A percentile compares a stretch with the other conserved stretches of the same genome.
Conservation (phyloP, 2,329 filamentous ascomycete genomes). For the Chrysosporium keratinophilum region DNA sequence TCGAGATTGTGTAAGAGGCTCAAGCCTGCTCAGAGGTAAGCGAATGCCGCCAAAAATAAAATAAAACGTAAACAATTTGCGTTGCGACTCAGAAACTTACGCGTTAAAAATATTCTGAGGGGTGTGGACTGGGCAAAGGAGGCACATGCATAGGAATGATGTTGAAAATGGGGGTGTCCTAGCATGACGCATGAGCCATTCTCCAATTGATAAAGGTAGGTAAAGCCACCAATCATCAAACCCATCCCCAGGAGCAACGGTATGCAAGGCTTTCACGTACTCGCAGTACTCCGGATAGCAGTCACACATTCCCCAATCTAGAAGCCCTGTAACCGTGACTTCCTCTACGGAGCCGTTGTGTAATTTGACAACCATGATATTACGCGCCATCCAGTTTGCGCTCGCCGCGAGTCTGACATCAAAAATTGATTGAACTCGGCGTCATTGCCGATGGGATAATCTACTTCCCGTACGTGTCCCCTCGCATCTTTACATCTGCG, state of each 20-base stretch:
- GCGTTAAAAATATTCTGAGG: too few relatives aligned
- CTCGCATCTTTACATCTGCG: conserved; percentile 17
- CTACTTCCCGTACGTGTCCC: conserved; percentile 15
- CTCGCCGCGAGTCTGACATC: conserved; percentile 8
- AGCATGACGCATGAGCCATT: conserved; percentile 14
- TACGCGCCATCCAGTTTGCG: conserved; percentile 12
- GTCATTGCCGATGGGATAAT: conserved; percentile 13
- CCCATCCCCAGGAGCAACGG: conserved; percentile 11
- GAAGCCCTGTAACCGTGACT: conserved; percentile 14
- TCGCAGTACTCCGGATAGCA: conserved; percentile 20
- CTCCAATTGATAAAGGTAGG: conserved; percentile 14
- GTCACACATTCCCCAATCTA: conserved; percentile 21
- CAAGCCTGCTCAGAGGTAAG: too few relatives aligned
- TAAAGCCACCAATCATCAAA: conserved; percentile 16
- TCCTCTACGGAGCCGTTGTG: conserved; percentile 11
- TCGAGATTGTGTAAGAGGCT: too few relatives aligned
- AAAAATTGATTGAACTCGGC: conserved; percentile 16
- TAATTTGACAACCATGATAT: conserved; percentile 17
- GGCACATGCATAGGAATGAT: too few relatives aligned
- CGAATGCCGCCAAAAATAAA: too few relatives aligned
- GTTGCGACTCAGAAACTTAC: too few relatives aligned
- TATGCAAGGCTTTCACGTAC: conserved; percentile 14
- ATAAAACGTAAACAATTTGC: too few relatives aligned
- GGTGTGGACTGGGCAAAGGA: too few relatives aligned
- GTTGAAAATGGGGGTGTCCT: too few relatives aligned